Evolutionary conservation across 768 basidiomycete genomes (phyloP).

Genomic region (Terana coerulea): DNA sequence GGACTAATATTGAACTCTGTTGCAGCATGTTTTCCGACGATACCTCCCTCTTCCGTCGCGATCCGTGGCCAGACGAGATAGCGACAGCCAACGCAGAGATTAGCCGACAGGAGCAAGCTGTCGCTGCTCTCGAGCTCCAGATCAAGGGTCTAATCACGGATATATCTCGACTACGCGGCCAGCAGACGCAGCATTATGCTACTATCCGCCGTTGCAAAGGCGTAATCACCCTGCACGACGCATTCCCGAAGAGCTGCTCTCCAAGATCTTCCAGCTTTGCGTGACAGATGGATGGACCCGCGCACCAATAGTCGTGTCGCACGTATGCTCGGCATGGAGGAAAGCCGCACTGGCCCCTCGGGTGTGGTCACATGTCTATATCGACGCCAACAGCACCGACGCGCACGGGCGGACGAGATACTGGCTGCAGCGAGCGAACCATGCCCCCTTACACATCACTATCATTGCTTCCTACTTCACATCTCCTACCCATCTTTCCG

Average conservation of each 20-base stretch:
- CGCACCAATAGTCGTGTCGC: slow-evolving; percentile 51
- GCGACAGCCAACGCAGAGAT: slow-evolving; percentile 20
- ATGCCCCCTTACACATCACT: slow-evolving; percentile 42
- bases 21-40: slow-evolving; percentile 1
- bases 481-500: slow-evolving; percentile 26
- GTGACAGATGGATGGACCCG: slow-evolving; percentile 47
- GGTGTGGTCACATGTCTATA: slow-evolving; percentile 55
- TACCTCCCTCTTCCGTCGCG: slow-evolving; percentile 17
- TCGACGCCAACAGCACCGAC: slow-evolving; percentile 43
- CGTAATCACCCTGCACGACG: slow-evolving; percentile 53
- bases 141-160: slow-evolving; percentile 38
- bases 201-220: slow-evolving; percentile 42
- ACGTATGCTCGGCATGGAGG: slow-evolving; percentile 59
- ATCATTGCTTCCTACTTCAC: slow-evolving; percentile 30
- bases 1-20: neutral
- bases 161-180: slow-evolving; percentile 39
- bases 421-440: slow-evolving; percentile 48
- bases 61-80: slow-evolving; percentile 23
- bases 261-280: slow-evolving; percentile 50
- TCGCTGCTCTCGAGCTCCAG: slow-evolving; percentile 38
- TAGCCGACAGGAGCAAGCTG: slow-evolving; percentile 35
- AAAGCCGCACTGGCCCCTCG: slow-evolving; percentile 46
- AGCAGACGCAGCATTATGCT: slow-evolving; percentile 39
- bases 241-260: slow-evolving; percentile 52
- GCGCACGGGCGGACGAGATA: slow-evolving; percentile 39